These are phyloP conservation scores for Talaromyces verruculosus DNA, from an alignment of 2,329 filamentous ascomycete species.

Conservation along the genomic window DNA sequence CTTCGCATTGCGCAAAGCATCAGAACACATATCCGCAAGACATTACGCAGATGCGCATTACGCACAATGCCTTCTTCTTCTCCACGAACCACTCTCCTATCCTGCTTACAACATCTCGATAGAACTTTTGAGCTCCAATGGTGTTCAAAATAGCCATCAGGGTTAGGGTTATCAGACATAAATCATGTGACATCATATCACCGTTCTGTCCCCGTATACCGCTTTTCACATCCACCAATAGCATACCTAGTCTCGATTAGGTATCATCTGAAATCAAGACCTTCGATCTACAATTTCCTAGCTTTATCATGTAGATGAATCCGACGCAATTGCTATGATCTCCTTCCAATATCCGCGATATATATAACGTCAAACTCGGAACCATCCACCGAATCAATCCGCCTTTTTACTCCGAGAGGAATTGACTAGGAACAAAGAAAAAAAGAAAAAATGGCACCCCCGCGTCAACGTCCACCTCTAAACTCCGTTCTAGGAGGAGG, in stretches of 20 bases:
- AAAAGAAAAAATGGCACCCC: constrained; percentile 43
- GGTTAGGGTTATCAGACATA: background rate
- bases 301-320: background rate
- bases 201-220: background rate
- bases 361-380: background rate
- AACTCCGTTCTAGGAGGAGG: constrained; percentile 25
- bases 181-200: constrained; percentile 11
- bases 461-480: constrained; percentile 39
- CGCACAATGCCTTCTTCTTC: background rate
- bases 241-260: background rate
- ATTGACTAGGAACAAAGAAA: constrained; percentile 6
- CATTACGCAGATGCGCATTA: too few species aligned
- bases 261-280: background rate
- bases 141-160: background rate
- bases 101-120: background rate
- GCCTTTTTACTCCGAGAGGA: background rate
- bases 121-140: background rate
- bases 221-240: background rate
- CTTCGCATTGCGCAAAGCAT: too few species aligned
- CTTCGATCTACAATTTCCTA: background rate
- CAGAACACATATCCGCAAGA: too few species aligned
- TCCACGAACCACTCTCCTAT: background rate
- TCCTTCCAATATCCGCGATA: background rate
- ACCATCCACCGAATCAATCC: background rate
- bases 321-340: too few species aligned